Base-by-base conservation (phyloP, 75 land plant species). In the Chamaecyparis obtusa region DNA sequence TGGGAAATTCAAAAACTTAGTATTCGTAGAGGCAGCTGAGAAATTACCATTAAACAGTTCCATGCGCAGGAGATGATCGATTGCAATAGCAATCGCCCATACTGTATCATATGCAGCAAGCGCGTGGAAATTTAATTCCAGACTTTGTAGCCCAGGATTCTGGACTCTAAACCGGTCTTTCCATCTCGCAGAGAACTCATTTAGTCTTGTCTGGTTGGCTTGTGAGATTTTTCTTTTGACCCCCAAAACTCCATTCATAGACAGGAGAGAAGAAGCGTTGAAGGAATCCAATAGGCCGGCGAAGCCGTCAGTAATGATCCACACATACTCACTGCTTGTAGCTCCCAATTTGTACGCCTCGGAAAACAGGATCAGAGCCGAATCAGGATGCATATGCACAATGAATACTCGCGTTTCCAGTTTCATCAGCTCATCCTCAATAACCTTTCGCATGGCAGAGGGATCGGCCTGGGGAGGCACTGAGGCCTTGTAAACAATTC, bases 1-100 rank as follows among this genome's bases (percentile, higher is more conserved):
- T 21, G 69, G 57, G 13, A 37, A 30, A 67, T 89, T 67, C 1
- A 64, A 88, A 19, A 44, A n/a, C 55, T 51, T 14, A 3, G 55
- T 51, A 15, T 2, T 51, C 15, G 13, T 51, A 13, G 55, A 51
- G 2, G 55, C 55, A 11, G 16, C 16, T 14, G 87, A 39, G 39
- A 46, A 32, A 32, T 33, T 71, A 32, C 79, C 78, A 8, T 81
- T 81, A 41, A 89, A 86, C 13, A 43, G 37, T 27, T 89, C 88
- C 32, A 57, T 46, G 5, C 19, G 60, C 13, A 88, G 78, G 41
- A 92, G 88, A 5, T 15, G 11, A 17, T 77, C 37, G 32, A 92
- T 57, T 17, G 89, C 93, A 72, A 87, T 79, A 14, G 93, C 93
- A 17, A 92, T 85, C 77, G 90, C 84, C 91, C 91, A 92, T 32